Percentiles rank a stretch among this genome's conserved stretches.
Evolutionary conservation across 176 grass and related monocot genomes (phyloP).

Genomic region (Aegilops umbellulata): DNA sequence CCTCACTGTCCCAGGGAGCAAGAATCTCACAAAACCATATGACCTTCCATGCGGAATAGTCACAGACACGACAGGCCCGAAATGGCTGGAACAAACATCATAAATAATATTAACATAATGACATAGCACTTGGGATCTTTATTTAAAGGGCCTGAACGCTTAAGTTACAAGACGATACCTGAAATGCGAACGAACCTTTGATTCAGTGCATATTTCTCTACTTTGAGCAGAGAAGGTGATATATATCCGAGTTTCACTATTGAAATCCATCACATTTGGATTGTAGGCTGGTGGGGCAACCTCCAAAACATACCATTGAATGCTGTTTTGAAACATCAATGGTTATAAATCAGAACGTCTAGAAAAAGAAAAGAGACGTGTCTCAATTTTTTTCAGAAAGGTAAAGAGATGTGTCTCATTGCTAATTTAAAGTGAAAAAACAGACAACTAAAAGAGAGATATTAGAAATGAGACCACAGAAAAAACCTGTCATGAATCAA

Average conservation of each 20-base stretch:
- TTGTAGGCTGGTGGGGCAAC: too few relatives aligned
- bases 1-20: slow-evolving; percentile 35
- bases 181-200: slow-evolving; percentile 44
- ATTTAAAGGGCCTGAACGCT: neutral
- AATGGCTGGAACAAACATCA: slow-evolving; percentile 46
- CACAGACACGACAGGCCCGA: slow-evolving; percentile 49
- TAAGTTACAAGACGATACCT: slow-evolving; percentile 35
- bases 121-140: neutral
- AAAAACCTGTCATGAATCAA: slow-evolving; percentile 47
- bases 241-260: slow-evolving; percentile 35
- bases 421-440: slow-evolving; percentile 4
- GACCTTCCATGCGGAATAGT: slow-evolving; percentile 25
- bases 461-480: slow-evolving; percentile 7
- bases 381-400: too few relatives aligned
- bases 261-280: too few relatives aligned
- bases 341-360: neutral
- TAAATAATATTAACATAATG: neutral
- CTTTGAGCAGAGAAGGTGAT: slow-evolving; percentile 50
- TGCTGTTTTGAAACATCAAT: neutral
- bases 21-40: slow-evolving; percentile 74
- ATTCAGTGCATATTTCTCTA: slow-evolving; percentile 27
- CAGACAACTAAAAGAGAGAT: neutral
- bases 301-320: slow-evolving; percentile 30
- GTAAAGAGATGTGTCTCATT: too few relatives aligned
- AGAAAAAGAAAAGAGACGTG: neutral